Base-by-base conservation (phyloP, 2,329 filamentous ascomycete genomes). In the Epichloe glyceriae region DNA sequence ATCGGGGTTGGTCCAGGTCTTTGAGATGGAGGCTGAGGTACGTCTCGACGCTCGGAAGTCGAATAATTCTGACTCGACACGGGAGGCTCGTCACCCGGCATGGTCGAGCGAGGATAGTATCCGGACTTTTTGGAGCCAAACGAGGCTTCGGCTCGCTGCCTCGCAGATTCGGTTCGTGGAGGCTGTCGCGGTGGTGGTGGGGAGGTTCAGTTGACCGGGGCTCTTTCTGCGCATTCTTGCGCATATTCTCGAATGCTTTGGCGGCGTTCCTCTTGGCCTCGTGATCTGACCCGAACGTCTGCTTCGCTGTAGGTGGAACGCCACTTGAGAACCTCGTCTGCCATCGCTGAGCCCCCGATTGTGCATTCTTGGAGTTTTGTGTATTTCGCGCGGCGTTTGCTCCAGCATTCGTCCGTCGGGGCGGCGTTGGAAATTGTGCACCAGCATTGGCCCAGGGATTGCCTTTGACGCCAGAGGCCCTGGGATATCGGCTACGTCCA, bases 361-460 rank as follows among this genome's bases (percentile, higher is more conserved):
- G 56, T 35, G 60, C 33, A 44, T 58, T 54, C 51, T 49, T 49
- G 34, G 33, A 15, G 15, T 37, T 44, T 49, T 11, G 33, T 56
- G 57, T 37, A 5, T 20, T 38, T 20, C 38, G 41, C 30, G 44
- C 53, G 60, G 49, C 35, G 11, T n/a, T 20, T 19, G 35, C 39
- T 17, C 26, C 47, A 19, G 67, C 55, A 12, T 65, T 58, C 22
- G 64, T 67, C 5, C 71, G 67, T 11, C 68, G 66, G 20, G 74
- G 74, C 20, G 77, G 78, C 11, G 72, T 67, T 14, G 74, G 75
- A 53, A 71, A 81, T 47, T 74, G 67, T 22, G 70, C 66, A 38
- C 66, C 67, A 5, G 68, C 71, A 57, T 77, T 69, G 50, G 71
- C 64, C 73, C 76, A 81, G 1, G 78, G 78, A 56, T 81, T 81